A percentile compares a stretch with the other conserved stretches of the same genome.
Conservation (phyloP, 768 basidiomycete species). For the Leccinum barrowsii region DNA sequence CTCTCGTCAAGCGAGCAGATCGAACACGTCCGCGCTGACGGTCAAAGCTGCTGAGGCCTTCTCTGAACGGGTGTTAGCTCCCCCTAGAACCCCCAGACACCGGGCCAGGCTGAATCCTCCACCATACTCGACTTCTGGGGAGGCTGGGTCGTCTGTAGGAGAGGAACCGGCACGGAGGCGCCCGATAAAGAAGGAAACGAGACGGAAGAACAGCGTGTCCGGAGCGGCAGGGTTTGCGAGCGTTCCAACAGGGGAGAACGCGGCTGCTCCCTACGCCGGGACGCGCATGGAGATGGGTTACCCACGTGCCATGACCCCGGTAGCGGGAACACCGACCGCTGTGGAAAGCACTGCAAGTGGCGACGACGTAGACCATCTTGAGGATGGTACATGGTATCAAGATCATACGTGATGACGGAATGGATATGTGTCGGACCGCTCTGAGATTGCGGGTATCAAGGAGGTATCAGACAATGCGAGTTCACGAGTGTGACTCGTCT, state of each 20-base stretch:
- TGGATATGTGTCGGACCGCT: not conserved
- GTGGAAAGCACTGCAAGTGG: not conserved
- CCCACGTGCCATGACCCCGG: not conserved
- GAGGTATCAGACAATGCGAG: no score
- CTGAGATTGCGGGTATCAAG: constrained; percentile 12
- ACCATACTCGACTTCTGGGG: constrained; percentile 16
- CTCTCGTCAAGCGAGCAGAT: constrained; percentile 1
- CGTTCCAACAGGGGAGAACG: constrained; percentile 2
- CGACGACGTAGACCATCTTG: not conserved
- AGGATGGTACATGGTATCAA: not conserved
- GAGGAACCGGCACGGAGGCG: not conserved
- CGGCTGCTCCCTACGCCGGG: not conserved
- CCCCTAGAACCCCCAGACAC: not conserved
- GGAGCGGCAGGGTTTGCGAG: constrained; percentile 4
- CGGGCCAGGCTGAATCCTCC: constrained; percentile 28
- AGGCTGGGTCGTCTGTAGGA: not conserved
- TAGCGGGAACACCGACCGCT: not conserved
- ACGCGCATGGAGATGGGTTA: not conserved
- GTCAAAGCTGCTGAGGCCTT: constrained; percentile 5
- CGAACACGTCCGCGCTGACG: not conserved
- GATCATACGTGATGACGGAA: not conserved
- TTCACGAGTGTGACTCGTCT: no score
- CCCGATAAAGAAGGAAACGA: constrained; percentile 3
- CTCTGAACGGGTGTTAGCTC: not conserved
- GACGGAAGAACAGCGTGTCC: constrained; percentile 3